Evolutionary conservation across 768 basidiomycete species (phyloP), one percentile per base, ranked within the genome.

Genomic region (Lyophyllum semitale): DNA sequence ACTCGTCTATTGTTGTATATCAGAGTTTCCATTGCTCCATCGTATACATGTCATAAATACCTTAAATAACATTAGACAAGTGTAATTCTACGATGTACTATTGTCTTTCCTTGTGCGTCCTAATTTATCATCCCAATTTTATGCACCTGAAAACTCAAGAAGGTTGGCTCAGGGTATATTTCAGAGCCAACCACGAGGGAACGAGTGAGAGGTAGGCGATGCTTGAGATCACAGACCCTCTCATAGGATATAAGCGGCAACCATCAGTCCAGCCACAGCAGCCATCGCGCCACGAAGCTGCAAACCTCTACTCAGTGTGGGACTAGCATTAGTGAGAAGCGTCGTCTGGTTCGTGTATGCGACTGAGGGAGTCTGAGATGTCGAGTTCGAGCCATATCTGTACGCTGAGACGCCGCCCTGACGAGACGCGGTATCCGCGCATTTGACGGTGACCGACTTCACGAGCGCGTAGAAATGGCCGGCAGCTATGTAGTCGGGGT

Each of bases 391-490:
- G 55, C 76, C 78, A 61, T 90, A 91, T 8, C 84, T 75, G 66
- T 91, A 90, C 11, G 85, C 85, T 1, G 84, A 84, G 8, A 81
- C 73, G 62, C 80, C 77, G 23, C 78, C 57, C 12, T 71, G 67
- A 1, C 78, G 71, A 5, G 75, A 51, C 2, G 63, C 50, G 4
- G 82, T 71, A 61, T 87, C 84, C 6, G 78, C 73, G 69, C 91
- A 92, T 57, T 82, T 76, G 63, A 93, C 73, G 20, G 81, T 73
- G 49, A 92, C 78, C 4, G 83, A 84, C 60, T 83, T 71, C 58
- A 88, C 74, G 58, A 83, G 73, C 7, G 84, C 80, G 60, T 87
- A 88, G 69, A 89, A 92, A 66, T 91, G 85, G 42, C 90, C 88
- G 18, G 89, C 85, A 13, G 87, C 67, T 48, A 71, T 54, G 69